Percentiles rank a stretch among this genome's conserved stretches.
Conservation (phyloP, 176 grass and related monocot species). For the Ampelocalamus luodianensis region DNA sequence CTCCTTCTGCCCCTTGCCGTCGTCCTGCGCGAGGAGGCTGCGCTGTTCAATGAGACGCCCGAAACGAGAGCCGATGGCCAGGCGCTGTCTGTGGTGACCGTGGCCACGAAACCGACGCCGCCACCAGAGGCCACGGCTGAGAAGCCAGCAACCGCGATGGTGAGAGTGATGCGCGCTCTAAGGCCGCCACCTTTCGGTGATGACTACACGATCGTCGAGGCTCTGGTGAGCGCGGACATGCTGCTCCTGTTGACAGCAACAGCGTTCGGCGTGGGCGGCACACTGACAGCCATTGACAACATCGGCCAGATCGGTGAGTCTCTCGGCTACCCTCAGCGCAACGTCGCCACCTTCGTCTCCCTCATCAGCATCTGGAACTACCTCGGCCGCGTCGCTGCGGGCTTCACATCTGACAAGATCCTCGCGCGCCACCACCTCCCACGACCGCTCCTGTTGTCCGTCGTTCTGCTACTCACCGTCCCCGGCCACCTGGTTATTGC, state of each 20-base stretch:
- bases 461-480: too few relatives aligned
- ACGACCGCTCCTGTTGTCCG: too few relatives aligned
- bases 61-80: too few relatives aligned
- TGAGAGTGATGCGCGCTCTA: background rate
- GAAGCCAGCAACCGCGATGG: background rate
- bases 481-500: too few relatives aligned
- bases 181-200: constrained; percentile 60
- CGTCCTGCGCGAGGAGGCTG: constrained; percentile 26
- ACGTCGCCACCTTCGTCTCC: background rate
- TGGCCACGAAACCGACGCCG: background rate
- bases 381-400: constrained; percentile 17
- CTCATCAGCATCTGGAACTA: constrained; percentile 48
- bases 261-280: constrained; percentile 57
- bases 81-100: background rate
- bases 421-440: too few relatives aligned
- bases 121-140: background rate
- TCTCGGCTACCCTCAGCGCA: constrained; percentile 56
- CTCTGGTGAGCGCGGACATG: constrained; percentile 81
- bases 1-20: constrained; percentile 22
- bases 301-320: constrained; percentile 71
- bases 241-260: constrained; percentile 59
- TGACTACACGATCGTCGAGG: constrained; percentile 81
- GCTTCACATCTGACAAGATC: background rate
- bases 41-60: background rate
- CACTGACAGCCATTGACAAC: constrained; percentile 71